Evolutionary conservation across 495 filamentous ascomycete species (phyloP), one percentile per base, ranked within the genome.

Genomic region (Hypomontagnella monticulosa): DNA sequence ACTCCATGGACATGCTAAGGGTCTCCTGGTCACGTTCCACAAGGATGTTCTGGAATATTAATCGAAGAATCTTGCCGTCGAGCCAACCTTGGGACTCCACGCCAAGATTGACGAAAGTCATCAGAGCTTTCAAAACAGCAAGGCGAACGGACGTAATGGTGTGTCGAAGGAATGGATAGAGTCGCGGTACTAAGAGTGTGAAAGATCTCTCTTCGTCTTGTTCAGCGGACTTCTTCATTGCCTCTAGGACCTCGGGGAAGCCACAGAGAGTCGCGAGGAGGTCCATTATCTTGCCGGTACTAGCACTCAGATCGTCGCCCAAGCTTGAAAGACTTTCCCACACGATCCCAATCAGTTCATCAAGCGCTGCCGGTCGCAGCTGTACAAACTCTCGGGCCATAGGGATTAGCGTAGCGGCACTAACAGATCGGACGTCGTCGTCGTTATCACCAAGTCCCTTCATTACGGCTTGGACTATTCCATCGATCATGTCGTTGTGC

Each of bases 221-320:
- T 14, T 88, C 86, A 18, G 95, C 95, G 57, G 96, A 97, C 36
- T 81, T 76, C 75, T 93, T 96, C 95, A 99, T 99, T 14, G 95
- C 91, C 63, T 93, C 87, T 55, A 99, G 79, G 20, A 98, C 95
- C 77, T 96, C 85, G 2, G 90, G 90, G 80, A 97, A 99, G 59
- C 92, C 91, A 77, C 96, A 99, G 32, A 99, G 86, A 69, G 92
- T 98, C 19, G 95, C 96, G 18, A 99, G 81, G 23, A 99, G 84
- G 71, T 99, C 95, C 95, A 99, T 99, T 40, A 99, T 94, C 50
- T 90, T 94, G 27, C 95, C 95, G 18, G 95, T 99, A 76, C 93
- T 97, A 4, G 95, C 96, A 75, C 93, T 97, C 11, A 99, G 82
- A 75, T 99, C 95, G 73, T 99, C 95, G 61, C 94, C 92, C 6